Percentiles rank a stretch among this genome's conserved stretches.
phyloP scores from a whole-genome alignment of 2,329 filamentous ascomycete species.

The Pseudopithomyces chartarum region DNA sequence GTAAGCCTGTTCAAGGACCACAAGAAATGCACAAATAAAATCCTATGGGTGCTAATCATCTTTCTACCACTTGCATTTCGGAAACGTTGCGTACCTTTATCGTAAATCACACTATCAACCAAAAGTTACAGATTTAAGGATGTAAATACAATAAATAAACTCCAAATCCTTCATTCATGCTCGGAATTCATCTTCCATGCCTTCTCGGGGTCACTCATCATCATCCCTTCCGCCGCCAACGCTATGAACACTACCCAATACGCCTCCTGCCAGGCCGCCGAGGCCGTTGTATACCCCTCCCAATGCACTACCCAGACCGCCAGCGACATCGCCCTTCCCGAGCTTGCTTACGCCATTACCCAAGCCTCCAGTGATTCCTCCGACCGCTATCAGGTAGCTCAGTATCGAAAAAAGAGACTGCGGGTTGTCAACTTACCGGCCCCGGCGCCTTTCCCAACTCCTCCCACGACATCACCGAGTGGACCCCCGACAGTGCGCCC shows the following conservation, averaged over 20 bases:
- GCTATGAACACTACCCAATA: slow-evolving; percentile 31
- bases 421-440: slow-evolving; percentile 29
- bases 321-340: slow-evolving; percentile 51
- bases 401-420: neutral
- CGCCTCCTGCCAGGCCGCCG: slow-evolving; percentile 42
- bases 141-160: no score
- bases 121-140: no score
- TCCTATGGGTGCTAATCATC: neutral
- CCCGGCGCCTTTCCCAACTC: slow-evolving; percentile 49
- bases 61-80: neutral
- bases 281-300: slow-evolving; percentile 48
- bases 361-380: slow-evolving; percentile 48
- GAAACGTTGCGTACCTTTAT: no score
- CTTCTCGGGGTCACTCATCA: neutral
- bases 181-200: no score
- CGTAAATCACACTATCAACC: no score
- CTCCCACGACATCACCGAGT: slow-evolving; percentile 48
- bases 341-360: slow-evolving; percentile 53
- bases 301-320: slow-evolving; percentile 48
- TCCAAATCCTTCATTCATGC: no score
- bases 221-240: slow-evolving; percentile 26
- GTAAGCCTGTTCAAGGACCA: slow-evolving; percentile 40
- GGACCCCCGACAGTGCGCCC: slow-evolving; percentile 45
- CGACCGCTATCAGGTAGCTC: slow-evolving; percentile 24
- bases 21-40: neutral